phyloP scores from a whole-genome alignment of 192 early-diverging fungal genomes.

The Blastocladiella britannica region DNA sequence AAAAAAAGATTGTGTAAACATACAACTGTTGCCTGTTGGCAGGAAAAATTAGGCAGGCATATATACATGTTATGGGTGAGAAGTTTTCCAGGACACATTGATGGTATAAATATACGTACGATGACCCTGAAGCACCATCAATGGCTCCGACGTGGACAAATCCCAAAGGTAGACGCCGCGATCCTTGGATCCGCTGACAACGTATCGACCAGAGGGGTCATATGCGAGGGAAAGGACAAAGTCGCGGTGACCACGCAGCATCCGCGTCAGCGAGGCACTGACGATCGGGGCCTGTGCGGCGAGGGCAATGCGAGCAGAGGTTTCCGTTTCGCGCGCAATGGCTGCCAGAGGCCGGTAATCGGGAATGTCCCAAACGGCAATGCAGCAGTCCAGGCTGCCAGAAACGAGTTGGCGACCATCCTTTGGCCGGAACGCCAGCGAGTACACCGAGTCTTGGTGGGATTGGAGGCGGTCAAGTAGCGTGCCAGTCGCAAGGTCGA shows the following conservation, averaged over 20 bases:
- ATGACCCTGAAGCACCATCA: slow-evolving; percentile 84
- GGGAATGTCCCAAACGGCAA: slow-evolving; percentile 74
- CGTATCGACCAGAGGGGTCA: slow-evolving; percentile 65
- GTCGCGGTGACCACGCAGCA: slow-evolving; percentile 55
- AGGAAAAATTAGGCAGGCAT: no score
- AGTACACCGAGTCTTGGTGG: slow-evolving; percentile 88
- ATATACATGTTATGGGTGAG: no score
- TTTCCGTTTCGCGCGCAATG: slow-evolving; percentile 5
- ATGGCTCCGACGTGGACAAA: slow-evolving; percentile 40
- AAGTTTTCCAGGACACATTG: no score
- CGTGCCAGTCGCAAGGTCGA: slow-evolving; percentile 63
- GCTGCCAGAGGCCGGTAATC: slow-evolving; percentile 8
- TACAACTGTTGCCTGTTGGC: no score
- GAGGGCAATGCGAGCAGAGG: slow-evolving; percentile 9
- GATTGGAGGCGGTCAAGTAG: slow-evolving; percentile 77
- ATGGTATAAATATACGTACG: no score
- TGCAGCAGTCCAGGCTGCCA: slow-evolving; percentile 75
- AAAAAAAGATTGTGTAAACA: no score
- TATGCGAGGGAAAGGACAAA: slow-evolving; percentile 91
- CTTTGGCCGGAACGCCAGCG: slow-evolving; percentile 70
- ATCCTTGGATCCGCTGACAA: slow-evolving; percentile 81
- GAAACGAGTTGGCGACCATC: slow-evolving; percentile 79
- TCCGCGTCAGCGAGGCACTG: neutral
- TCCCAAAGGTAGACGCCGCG: slow-evolving; percentile 89
- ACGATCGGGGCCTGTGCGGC: slow-evolving; percentile 31